These are phyloP conservation scores for Sonneratia alba DNA, from an alignment of 345 rosid genomes.

Conservation along the genomic window DNA sequence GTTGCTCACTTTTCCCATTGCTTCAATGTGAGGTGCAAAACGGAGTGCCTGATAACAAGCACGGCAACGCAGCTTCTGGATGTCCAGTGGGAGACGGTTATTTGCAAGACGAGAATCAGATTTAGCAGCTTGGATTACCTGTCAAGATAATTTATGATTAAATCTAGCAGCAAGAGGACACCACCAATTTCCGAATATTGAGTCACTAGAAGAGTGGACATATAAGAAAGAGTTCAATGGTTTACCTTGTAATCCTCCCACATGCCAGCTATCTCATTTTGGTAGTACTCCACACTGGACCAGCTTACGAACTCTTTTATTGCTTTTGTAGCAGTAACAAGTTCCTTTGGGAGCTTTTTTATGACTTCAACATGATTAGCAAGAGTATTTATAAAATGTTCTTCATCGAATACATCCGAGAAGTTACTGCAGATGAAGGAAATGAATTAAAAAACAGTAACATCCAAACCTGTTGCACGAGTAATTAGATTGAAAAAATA, in stretches of 20 bases:
- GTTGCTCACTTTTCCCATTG: slow-evolving; percentile 12
- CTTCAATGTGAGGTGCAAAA: slow-evolving; percentile 17
- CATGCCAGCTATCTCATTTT: slow-evolving; percentile 9
- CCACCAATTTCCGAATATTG: neutral
- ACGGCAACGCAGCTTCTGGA: slow-evolving; percentile 24
- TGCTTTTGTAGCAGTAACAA: slow-evolving; percentile 7
- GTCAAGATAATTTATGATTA: neutral
- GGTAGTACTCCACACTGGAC: slow-evolving; percentile 13
- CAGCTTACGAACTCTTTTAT: slow-evolving; percentile 22
- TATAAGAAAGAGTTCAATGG: neutral
- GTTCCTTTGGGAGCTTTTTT: slow-evolving; percentile 17
- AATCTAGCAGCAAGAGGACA: neutral
- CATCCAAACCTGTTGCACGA: neutral
- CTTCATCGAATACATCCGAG: slow-evolving; percentile 20
- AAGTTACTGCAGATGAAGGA: slow-evolving; percentile 22
- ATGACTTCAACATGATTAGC: slow-evolving; percentile 17
- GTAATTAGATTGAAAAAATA: neutral
- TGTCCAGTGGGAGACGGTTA: slow-evolving; percentile 17
- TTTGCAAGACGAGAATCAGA: slow-evolving; percentile 26
- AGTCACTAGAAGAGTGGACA: neutral
- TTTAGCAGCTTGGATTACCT: slow-evolving; percentile 20
- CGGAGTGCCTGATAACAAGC: slow-evolving; percentile 21
- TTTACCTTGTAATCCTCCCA: slow-evolving; percentile 13
- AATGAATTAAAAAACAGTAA: neutral
- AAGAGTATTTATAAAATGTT: slow-evolving; percentile 16